These are phyloP conservation scores for Bothriochloa decipiens DNA, from an alignment of 176 grass and related monocot species.

Conservation along the genomic window DNA sequence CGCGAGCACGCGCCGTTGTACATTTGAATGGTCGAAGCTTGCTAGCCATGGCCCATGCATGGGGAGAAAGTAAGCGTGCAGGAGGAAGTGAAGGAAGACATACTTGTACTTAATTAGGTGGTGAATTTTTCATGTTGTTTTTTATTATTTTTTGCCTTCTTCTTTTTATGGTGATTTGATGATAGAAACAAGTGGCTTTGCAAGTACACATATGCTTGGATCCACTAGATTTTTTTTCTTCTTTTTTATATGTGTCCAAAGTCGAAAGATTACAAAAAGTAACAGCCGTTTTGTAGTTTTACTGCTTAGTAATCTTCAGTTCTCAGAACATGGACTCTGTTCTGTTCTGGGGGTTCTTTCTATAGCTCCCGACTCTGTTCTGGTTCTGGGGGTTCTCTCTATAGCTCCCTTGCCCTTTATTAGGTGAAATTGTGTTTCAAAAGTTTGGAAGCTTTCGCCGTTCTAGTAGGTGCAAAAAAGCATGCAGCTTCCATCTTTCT, in stretches of 20 bases:
- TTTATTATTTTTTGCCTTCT: neutral
- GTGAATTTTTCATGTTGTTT: constrained; percentile 1
- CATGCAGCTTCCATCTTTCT: neutral
- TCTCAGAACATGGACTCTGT: neutral
- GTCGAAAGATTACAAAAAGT: neutral
- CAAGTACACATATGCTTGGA: constrained; percentile 20
- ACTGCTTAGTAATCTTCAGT: neutral
- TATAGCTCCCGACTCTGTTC: no score
- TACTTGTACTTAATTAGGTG: constrained; percentile 16
- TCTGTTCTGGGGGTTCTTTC: neutral
- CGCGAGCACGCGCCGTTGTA: neutral
- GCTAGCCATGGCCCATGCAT: neutral
- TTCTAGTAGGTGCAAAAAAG: neutral
- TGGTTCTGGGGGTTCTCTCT: no score
- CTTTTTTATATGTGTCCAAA: neutral
- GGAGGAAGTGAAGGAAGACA: neutral
- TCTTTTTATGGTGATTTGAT: neutral
- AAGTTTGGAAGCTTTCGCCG: neutral
- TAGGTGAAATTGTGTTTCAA: neutral
- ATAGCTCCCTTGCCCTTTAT: no score
- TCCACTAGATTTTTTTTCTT: neutral
- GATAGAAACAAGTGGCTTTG: constrained; percentile 41
- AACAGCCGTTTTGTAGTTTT: neutral
- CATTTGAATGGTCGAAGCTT: constrained; percentile 16
- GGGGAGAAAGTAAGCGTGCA: neutral